These are phyloP conservation scores for Ilex asprella DNA, from an alignment of 257 asterid genomes.

Conservation along the genomic window DNA sequence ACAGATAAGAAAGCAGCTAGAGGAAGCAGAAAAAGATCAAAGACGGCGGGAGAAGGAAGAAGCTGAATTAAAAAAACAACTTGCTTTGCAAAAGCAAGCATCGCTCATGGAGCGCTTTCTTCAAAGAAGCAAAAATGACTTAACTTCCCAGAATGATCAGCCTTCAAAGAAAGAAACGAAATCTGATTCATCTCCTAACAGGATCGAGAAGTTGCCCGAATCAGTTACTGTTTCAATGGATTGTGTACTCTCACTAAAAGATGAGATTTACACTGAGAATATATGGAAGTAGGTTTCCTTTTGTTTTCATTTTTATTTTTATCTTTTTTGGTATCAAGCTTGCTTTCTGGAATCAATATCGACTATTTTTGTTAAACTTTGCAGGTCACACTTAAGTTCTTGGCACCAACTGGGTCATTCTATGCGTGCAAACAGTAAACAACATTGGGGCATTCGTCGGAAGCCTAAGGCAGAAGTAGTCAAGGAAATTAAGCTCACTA, in stretches of 20 bases:
- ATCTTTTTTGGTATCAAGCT: neutral
- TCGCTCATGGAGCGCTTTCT: constrained; percentile 90
- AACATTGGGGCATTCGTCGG: constrained; percentile 71
- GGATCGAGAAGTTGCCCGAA: constrained; percentile 27
- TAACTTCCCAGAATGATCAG: constrained; percentile 29
- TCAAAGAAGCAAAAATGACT: constrained; percentile 36
- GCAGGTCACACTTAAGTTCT: constrained; percentile 59
- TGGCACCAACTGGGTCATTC: constrained; percentile 47
- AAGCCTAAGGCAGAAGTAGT: constrained; percentile 70
- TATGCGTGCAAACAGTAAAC: constrained; percentile 31
- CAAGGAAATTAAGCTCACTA: constrained; percentile 78
- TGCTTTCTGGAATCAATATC: neutral
- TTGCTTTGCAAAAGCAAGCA: constrained; percentile 78
- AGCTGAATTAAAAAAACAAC: constrained; percentile 52
- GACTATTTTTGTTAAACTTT: constrained; percentile 12
- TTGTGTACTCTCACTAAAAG: constrained; percentile 36
- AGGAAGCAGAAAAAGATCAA: constrained; percentile 66
- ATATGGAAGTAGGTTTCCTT: constrained; percentile 54
- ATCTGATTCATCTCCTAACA: constrained; percentile 22
- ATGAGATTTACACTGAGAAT: constrained; percentile 31
- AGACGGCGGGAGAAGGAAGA: constrained; percentile 86
- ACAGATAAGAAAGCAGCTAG: constrained; percentile 63
- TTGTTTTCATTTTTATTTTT: neutral
- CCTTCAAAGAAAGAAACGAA: constrained; percentile 26
- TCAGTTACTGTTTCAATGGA: constrained; percentile 69